These are phyloP conservation scores for Komagataea norvegica DNA, from an alignment of 1,139 yeast species.

Conservation along the genomic window DNA sequence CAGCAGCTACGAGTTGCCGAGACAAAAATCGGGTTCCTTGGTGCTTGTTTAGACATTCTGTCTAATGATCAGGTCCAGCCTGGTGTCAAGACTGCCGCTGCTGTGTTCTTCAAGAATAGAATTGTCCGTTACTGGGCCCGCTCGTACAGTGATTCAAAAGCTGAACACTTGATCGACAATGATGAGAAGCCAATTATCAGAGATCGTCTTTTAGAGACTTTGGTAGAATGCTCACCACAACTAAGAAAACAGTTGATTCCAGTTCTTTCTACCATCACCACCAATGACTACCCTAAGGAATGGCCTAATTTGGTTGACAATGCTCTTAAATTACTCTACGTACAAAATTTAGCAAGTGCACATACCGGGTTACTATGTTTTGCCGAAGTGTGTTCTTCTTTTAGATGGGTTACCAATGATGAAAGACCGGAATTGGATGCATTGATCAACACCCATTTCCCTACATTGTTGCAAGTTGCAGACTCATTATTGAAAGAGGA, in stretches of 20 bases:
- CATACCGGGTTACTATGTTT: conserved; percentile 77
- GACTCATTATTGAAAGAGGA: conserved; percentile 47
- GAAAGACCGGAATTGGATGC: conserved; percentile 56
- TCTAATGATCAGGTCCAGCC: conserved; percentile 48
- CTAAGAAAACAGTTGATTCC: conserved; percentile 60
- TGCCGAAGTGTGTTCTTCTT: conserved; percentile 68
- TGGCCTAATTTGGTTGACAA: conserved; percentile 68
- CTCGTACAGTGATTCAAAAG: conserved; percentile 27
- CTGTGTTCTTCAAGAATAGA: conserved; percentile 81
- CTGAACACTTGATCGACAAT: conserved; percentile 41
- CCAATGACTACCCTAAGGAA: conserved; percentile 59
- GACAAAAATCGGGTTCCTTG: conserved; percentile 63
- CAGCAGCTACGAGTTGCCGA: conserved; percentile 53
- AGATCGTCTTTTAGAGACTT: conserved; percentile 43
- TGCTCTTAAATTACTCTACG: conserved; percentile 54
- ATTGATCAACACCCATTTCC: conserved; percentile 61
- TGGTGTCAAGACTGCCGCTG: conserved; percentile 70
- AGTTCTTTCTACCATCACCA: conserved; percentile 60
- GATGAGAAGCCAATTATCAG: conserved; percentile 73
- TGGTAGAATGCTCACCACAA: conserved; percentile 38
- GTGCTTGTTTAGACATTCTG: conserved; percentile 78
- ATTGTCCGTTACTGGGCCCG: conserved; percentile 61
- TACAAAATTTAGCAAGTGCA: conserved; percentile 50
- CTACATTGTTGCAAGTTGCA: conserved; percentile 64
- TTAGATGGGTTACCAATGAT: conserved; percentile 69